Conservation (phyloP, 225 moss, liverwort and hornwort species). For the Pleurozium schreberi region DNA sequence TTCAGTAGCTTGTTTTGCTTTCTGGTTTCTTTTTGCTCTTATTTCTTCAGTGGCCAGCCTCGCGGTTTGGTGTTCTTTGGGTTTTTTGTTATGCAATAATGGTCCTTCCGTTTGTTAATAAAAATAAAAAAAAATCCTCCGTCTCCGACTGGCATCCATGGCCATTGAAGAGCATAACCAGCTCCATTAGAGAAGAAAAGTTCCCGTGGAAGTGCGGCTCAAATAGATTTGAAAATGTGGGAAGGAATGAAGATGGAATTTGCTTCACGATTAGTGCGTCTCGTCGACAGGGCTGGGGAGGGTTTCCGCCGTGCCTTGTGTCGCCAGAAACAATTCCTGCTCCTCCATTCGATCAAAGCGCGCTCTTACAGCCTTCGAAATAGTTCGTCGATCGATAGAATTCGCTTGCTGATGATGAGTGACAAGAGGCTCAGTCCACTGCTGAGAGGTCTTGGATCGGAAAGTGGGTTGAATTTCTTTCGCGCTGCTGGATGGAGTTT, state of each 20-base stretch:
- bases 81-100: too few species aligned
- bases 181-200: not conserved
- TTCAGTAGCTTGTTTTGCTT: too few species aligned
- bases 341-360: not conserved
- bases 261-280: not conserved
- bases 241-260: not conserved
- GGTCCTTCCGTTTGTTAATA: too few species aligned
- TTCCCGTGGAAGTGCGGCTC: not conserved
- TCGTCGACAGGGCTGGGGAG: not conserved
- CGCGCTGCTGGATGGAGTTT: not conserved
- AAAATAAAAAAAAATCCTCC: too few species aligned
- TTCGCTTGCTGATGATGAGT: not conserved
- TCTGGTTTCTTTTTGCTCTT: too few species aligned
- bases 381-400: not conserved
- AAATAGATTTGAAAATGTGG: not conserved
- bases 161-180: not conserved
- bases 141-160: not conserved
- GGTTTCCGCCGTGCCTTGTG: not conserved
- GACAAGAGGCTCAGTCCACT: not conserved
- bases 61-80: too few species aligned
- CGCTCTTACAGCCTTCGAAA: not conserved
- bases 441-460: not conserved
- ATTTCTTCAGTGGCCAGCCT: too few species aligned
- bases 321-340: not conserved
- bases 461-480: not conserved